Evolutionary conservation across 257 asterid genomes (phyloP).

Genomic region (Datura wrightii): DNA sequence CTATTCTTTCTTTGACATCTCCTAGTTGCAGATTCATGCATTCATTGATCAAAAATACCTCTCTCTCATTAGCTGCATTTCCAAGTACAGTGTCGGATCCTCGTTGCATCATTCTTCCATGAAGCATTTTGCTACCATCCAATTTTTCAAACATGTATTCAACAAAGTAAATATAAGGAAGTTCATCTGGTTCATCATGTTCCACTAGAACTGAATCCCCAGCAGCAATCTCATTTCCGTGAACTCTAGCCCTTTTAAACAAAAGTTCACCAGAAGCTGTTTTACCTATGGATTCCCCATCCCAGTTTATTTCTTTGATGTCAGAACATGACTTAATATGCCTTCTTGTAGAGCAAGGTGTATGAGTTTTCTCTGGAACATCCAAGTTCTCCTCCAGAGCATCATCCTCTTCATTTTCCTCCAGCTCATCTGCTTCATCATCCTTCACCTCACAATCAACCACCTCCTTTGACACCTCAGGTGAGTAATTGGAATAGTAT

Average conservation of each 20-base stretch:
- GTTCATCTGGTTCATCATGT: slow-evolving; percentile 56
- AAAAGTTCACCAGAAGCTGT: slow-evolving; percentile 63
- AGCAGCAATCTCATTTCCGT: slow-evolving; percentile 63
- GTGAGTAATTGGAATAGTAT: slow-evolving; percentile 80
- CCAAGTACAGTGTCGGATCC: slow-evolving; percentile 88
- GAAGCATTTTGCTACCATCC: slow-evolving; percentile 77
- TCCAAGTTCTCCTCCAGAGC: slow-evolving; percentile 55
- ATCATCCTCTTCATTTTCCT: slow-evolving; percentile 82
- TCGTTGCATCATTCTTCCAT: slow-evolving; percentile 77
- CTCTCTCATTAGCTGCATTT: slow-evolving; percentile 86
- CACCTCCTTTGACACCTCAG: slow-evolving; percentile 62
- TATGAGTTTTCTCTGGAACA: slow-evolving; percentile 46
- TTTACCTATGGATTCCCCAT: slow-evolving; percentile 62
- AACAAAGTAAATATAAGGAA: slow-evolving; percentile 58
- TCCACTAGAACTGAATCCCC: slow-evolving; percentile 66
- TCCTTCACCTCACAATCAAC: slow-evolving; percentile 59
- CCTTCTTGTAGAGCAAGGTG: slow-evolving; percentile 42
- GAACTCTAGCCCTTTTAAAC: slow-evolving; percentile 60
- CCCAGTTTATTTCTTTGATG: slow-evolving; percentile 66
- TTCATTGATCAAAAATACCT: slow-evolving; percentile 76
- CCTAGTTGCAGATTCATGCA: slow-evolving; percentile 68
- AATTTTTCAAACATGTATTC: slow-evolving; percentile 86
- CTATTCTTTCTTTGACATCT: slow-evolving; percentile 55
- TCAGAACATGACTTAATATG: slow-evolving; percentile 51
- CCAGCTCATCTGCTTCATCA: slow-evolving; percentile 65